These are phyloP conservation scores for Xylaria hypoxylon DNA, from an alignment of 2,329 filamentous ascomycete genomes.

Conservation along the genomic window DNA sequence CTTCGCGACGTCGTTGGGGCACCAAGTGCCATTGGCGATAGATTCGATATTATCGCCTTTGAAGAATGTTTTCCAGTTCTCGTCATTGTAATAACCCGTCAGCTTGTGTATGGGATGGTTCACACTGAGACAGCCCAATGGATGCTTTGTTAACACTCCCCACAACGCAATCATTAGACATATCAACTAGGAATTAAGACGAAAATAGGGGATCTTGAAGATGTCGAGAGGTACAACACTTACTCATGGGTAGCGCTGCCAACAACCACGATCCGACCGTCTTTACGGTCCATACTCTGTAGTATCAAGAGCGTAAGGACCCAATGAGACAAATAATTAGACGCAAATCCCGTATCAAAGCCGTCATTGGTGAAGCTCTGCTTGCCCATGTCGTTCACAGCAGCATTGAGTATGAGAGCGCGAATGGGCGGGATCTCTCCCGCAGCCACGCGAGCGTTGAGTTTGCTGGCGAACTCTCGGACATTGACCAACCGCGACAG, in stretches of 20 bases:
- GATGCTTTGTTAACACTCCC: background rate
- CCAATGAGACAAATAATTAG: conserved; percentile 51
- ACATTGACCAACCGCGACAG: conserved; percentile 25
- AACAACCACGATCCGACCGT: conserved; percentile 49
- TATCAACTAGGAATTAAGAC: background rate
- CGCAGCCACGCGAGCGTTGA: conserved; percentile 33
- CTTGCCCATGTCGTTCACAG: conserved; percentile 36
- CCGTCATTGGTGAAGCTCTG: conserved; percentile 49
- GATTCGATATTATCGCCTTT: conserved; percentile 27
- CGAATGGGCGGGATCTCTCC: conserved; percentile 42
- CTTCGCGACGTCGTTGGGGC: conserved; percentile 2
- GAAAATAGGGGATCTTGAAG: background rate
- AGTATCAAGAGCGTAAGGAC: conserved; percentile 50
- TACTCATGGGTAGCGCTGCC: conserved; percentile 50
- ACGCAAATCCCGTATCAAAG: conserved; percentile 49
- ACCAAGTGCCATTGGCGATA: conserved; percentile 34
- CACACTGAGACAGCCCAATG: conserved; percentile 1
- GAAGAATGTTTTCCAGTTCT: conserved; percentile 25
- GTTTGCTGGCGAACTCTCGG: conserved; percentile 23
- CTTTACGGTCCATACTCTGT: conserved; percentile 49
- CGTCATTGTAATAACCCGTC: conserved; percentile 20
- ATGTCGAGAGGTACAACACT: conserved; percentile 5
- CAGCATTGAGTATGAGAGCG: conserved; percentile 36
- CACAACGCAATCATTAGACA: no score
- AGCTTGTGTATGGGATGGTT: conserved; percentile 13